A percentile compares a stretch with the other conserved stretches of the same genome.
Evolutionary conservation across 306 rosid genomes (phyloP).

Genomic region (Castanea mollissima): DNA sequence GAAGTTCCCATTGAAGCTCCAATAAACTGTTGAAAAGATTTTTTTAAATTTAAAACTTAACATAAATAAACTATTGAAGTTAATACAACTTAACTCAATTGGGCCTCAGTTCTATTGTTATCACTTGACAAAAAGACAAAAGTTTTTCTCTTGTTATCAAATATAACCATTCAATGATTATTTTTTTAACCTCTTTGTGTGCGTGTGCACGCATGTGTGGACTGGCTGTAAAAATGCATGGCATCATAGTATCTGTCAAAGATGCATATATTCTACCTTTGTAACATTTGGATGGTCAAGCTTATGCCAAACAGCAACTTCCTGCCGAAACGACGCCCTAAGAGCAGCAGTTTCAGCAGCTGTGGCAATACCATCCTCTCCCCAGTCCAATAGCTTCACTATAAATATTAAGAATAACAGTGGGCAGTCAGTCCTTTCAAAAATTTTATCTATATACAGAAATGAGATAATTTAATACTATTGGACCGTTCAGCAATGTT

Average conservation of each 20-base stretch:
- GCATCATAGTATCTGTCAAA: background rate
- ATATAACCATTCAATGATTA: background rate
- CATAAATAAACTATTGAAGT: background rate
- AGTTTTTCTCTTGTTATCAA: background rate
- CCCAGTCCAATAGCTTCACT: constrained; percentile 64
- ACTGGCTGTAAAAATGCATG: background rate
- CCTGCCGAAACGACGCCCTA: constrained; percentile 52
- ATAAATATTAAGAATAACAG: constrained; percentile 22
- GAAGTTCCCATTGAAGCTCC: constrained; percentile 94
- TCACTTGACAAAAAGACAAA: too few relatives aligned
- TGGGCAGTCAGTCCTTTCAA: background rate
- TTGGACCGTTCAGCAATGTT: background rate
- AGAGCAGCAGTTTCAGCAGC: constrained; percentile 43
- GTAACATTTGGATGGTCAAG: constrained; percentile 67
- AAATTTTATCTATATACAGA: background rate
- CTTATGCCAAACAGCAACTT: constrained; percentile 63
- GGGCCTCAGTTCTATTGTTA: background rate
- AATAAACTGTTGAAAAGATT: constrained; percentile 49
- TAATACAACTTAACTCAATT: background rate
- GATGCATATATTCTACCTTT: constrained; percentile 33
- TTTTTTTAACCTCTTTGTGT: background rate
- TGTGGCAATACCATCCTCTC: constrained; percentile 43
- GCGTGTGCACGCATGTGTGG: background rate
- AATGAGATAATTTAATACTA: background rate
- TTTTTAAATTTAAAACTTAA: background rate